Conservation (phyloP, 208 protist species). For the Trypanosoma vivax region DNA sequence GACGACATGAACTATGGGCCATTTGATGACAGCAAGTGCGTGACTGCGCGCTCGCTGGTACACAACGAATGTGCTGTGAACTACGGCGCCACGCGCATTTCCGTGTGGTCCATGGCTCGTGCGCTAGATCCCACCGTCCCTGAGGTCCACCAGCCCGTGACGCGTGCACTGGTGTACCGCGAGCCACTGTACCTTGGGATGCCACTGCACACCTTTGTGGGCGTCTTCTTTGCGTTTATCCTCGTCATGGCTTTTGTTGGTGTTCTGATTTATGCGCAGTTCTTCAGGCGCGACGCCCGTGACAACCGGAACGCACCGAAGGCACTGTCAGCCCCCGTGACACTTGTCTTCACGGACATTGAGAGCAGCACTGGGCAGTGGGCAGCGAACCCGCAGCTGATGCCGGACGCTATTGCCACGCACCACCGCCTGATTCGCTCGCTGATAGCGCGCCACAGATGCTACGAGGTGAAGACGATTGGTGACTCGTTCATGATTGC, state of each 20-base stretch:
- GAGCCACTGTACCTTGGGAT: background rate
- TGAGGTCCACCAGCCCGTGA: background rate
- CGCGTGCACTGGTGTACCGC: slow-evolving; percentile 26
- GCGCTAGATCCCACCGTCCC: slow-evolving; percentile 21
- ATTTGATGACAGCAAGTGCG: slow-evolving; percentile 1
- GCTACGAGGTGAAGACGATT: slow-evolving; percentile 81
- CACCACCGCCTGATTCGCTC: slow-evolving; percentile 66
- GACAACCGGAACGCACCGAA: slow-evolving; percentile 2
- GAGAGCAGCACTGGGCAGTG: slow-evolving; percentile 56
- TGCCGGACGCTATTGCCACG: slow-evolving; percentile 47
- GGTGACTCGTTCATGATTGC: slow-evolving; percentile 63
- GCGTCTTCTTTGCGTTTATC: slow-evolving; percentile 22
- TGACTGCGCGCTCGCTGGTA: background rate
- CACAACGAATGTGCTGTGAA: slow-evolving; percentile 29
- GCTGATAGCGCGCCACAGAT: slow-evolving; percentile 41
- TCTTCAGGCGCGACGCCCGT: slow-evolving; percentile 2
- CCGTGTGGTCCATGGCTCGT: slow-evolving; percentile 13
- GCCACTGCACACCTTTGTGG: slow-evolving; percentile 15
- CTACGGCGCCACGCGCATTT: slow-evolving; percentile 10
- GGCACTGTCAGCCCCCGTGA: background rate
- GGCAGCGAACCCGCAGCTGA: slow-evolving; percentile 39
- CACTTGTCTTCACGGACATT: slow-evolving; percentile 1
- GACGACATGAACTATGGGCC: slow-evolving; percentile 18
- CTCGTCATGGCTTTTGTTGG: slow-evolving; percentile 28
- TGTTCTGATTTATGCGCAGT: slow-evolving; percentile 60